Evolutionary conservation across 805 yeast genomes (phyloP).

Genomic region (Cyberlindnera maclurae): DNA sequence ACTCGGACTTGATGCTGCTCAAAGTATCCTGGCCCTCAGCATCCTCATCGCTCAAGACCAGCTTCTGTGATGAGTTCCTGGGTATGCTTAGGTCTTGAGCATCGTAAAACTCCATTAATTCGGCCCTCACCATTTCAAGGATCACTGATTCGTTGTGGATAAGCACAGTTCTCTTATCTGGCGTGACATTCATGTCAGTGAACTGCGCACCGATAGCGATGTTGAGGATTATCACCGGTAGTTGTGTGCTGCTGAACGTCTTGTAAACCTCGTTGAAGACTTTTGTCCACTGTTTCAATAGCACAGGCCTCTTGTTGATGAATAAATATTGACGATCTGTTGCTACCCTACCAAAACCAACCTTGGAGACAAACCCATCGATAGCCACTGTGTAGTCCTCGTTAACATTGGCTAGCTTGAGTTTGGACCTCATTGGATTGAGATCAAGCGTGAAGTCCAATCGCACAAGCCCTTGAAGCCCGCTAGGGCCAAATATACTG

Average conservation of each 20-base stretch:
- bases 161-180: constrained; percentile 75
- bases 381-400: constrained; percentile 31
- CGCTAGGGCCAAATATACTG: constrained; percentile 64
- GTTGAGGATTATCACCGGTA: constrained; percentile 63
- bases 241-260: constrained; percentile 62
- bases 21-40: constrained; percentile 4
- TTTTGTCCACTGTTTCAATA: constrained; percentile 45
- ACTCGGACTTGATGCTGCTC: neutral
- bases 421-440: constrained; percentile 19
- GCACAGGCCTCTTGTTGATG: constrained; percentile 72
- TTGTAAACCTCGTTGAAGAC: constrained; percentile 69
- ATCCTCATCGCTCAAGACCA: constrained; percentile 3
- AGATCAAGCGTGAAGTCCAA: constrained; percentile 38
- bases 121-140: constrained; percentile 46
- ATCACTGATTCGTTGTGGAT: constrained; percentile 60
- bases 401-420: constrained; percentile 7
- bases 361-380: constrained; percentile 64
- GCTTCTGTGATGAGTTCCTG: constrained; percentile 6
- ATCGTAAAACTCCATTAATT: constrained; percentile 42
- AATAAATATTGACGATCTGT: constrained; percentile 71
- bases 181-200: constrained; percentile 85
- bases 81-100: constrained; percentile 25
- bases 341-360: constrained; percentile 65
- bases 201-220: constrained; percentile 42
- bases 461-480: constrained; percentile 49